These are phyloP conservation scores for Ophiostoma sp. DNA, from an alignment of 2,329 filamentous ascomycete species.

Conservation along the genomic window DNA sequence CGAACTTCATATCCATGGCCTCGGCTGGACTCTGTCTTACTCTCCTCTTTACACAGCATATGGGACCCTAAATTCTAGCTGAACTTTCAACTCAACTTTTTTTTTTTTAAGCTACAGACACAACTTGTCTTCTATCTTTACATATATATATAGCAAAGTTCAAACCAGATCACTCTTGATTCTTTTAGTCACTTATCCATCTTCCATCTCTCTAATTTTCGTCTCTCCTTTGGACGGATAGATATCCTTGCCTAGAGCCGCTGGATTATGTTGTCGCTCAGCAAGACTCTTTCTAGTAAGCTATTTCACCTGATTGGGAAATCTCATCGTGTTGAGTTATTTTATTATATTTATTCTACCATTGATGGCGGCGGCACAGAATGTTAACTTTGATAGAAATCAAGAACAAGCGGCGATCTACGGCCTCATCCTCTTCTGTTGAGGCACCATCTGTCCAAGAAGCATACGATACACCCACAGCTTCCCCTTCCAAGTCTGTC, in stretches of 20 bases:
- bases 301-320: too few species aligned
- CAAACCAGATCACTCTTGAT: background rate
- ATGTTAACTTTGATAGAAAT: slow-evolving; percentile 13
- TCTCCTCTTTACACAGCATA: background rate
- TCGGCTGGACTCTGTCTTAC: background rate
- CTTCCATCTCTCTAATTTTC: background rate
- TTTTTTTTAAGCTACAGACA: background rate
- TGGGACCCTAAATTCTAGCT: background rate
- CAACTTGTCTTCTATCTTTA: background rate
- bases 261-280: slow-evolving; percentile 25
- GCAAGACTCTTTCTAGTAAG: slow-evolving; percentile 27
- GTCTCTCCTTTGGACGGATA: background rate
- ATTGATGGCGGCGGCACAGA: background rate
- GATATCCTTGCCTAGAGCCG: background rate
- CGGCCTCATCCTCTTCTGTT: slow-evolving; percentile 45
- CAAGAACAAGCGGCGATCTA: slow-evolving; percentile 22
- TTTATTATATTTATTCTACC: background rate
- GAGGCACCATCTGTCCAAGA: background rate
- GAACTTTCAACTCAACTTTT: background rate
- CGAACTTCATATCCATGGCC: background rate
- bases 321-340: too few species aligned
- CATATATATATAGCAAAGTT: background rate
- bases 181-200: too few species aligned
- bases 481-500: slow-evolving; percentile 15
- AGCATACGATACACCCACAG: background rate